Evolutionary conservation across 192 early-diverging fungal species (phyloP).

Genomic region (Jimgerdemannia lactiflua): DNA sequence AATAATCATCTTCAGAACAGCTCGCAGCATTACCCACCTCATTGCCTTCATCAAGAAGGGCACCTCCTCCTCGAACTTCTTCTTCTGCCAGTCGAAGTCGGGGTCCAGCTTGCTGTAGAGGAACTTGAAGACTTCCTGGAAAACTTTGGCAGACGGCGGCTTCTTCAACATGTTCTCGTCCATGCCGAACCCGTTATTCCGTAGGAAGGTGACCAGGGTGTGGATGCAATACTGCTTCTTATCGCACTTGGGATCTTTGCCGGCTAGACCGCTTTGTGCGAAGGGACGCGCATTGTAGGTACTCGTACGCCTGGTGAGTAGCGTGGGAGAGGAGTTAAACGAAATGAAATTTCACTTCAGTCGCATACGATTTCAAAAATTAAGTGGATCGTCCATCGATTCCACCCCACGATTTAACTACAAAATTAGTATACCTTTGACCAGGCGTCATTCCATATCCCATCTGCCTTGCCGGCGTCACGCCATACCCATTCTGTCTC

Average conservation of each 20-base stretch:
- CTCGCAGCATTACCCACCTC: conserved; percentile 25
- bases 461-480: background rate
- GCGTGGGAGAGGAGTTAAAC: too few relatives aligned
- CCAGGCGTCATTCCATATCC: background rate
- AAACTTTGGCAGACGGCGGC: conserved; percentile 56
- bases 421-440: background rate
- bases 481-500: background rate
- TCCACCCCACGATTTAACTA: too few relatives aligned
- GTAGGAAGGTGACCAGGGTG: conserved; percentile 54
- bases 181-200: conserved; percentile 38
- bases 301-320: background rate
- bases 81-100: conserved; percentile 39
- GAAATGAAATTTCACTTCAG: too few relatives aligned
- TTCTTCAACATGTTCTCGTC: conserved; percentile 24
- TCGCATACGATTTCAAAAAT: too few relatives aligned
- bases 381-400: too few relatives aligned
- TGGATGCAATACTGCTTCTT: conserved; percentile 46
- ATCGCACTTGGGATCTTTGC: conserved; percentile 31
- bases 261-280: background rate
- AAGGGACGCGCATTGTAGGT: background rate
- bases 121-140: conserved; percentile 72
- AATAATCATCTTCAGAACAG: background rate
- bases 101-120: conserved; percentile 63
- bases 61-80: conserved; percentile 73
- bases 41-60: conserved; percentile 54